These are phyloP conservation scores for Fraxinus floribunda DNA, from an alignment of 305 asterid species.

Conservation along the genomic window DNA sequence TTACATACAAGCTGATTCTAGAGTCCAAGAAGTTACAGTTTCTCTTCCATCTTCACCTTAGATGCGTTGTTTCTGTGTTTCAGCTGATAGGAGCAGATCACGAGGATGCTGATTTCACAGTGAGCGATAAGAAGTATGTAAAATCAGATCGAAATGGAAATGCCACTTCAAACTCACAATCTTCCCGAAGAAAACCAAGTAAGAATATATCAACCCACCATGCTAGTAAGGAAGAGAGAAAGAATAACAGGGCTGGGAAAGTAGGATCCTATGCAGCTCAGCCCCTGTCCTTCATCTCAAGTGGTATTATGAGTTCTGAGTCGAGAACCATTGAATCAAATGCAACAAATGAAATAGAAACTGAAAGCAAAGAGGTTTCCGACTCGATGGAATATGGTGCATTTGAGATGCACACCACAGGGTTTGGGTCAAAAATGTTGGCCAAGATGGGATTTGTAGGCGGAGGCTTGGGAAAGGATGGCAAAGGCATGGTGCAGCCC, in stretches of 20 bases:
- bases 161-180: constrained; percentile 25
- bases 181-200: constrained; percentile 37
- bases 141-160: constrained; percentile 23
- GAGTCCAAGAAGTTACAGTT: neutral
- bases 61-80: constrained; percentile 25
- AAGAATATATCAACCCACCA: constrained; percentile 27
- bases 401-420: constrained; percentile 93
- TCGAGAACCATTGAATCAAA: constrained; percentile 27
- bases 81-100: constrained; percentile 76
- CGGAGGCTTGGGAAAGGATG: constrained; percentile 83
- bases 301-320: constrained; percentile 65
- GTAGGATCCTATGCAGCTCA: constrained; percentile 64
- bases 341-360: constrained; percentile 30
- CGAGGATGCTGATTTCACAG: constrained; percentile 61
- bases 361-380: constrained; percentile 35
- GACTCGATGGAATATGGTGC: constrained; percentile 50
- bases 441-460: constrained; percentile 96
- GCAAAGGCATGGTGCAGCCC: constrained; percentile 76
- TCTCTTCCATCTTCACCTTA: constrained; percentile 10
- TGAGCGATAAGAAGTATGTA: constrained; percentile 33
- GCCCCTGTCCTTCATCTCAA: constrained; percentile 82
- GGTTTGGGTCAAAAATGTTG: constrained; percentile 95
- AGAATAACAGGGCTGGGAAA: constrained; percentile 42
- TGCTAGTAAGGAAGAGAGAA: constrained; percentile 40
- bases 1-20: neutral